A percentile compares a stretch with the other conserved stretches of the same genome.
phyloP scores from a whole-genome alignment of 75 land plant species.

The Sequoiadendron giganteum region DNA sequence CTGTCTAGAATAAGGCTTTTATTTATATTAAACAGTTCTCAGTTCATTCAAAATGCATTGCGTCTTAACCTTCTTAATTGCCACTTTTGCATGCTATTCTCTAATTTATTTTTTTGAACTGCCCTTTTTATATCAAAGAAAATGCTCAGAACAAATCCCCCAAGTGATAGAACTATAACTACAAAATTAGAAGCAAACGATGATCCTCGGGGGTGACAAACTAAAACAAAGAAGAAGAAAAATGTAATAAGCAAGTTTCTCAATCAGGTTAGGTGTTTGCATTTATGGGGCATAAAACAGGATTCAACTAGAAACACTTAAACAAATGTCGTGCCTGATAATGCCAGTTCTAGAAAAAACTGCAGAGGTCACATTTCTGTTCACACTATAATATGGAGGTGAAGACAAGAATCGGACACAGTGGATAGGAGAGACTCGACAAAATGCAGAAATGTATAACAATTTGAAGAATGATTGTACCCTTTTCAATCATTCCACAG shows the following conservation, averaged over 20 bases:
- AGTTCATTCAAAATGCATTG: no score
- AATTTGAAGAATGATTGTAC: neutral
- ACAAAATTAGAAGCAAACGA: neutral
- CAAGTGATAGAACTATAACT: neutral
- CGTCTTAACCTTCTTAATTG: neutral
- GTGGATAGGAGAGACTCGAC: neutral
- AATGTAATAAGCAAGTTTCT: neutral
- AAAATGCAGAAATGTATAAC: neutral
- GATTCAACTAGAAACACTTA: neutral
- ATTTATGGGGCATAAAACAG: neutral
- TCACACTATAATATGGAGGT: neutral
- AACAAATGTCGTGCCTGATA: neutral
- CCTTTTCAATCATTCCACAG: neutral
- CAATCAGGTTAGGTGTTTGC: neutral
- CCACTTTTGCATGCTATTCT: neutral
- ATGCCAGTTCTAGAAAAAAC: neutral
- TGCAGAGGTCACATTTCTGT: neutral
- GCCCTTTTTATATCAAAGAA: neutral
- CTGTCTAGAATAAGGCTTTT: neutral
- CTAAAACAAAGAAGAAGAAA: no score
- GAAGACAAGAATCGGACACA: neutral
- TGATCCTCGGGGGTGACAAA: neutral
- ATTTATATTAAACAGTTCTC: neutral
- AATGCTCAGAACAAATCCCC: neutral
- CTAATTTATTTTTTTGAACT: neutral